Conservation (phyloP, 768 basidiomycete genomes). For the Macrolepiota fuliginosa region DNA sequence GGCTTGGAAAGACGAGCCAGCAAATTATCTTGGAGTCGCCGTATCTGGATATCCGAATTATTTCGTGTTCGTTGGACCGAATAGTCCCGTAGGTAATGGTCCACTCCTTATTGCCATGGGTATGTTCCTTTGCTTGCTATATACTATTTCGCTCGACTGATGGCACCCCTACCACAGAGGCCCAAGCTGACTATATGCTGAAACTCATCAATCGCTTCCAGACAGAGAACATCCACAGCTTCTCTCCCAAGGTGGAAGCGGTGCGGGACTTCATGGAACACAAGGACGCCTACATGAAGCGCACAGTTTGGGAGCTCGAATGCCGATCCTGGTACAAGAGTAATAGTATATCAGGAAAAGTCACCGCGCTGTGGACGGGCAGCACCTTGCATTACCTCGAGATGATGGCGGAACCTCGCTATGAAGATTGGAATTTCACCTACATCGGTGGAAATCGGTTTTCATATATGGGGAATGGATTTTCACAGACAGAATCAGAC, state of each 20-base stretch:
- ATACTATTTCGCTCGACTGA: neutral
- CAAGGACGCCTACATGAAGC: conserved; percentile 32
- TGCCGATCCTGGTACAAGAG: conserved; percentile 36
- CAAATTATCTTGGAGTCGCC: conserved; percentile 28
- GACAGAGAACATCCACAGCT: conserved; percentile 34
- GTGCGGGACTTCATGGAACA: conserved; percentile 29
- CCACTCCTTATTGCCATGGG: conserved; percentile 30
- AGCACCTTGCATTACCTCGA: conserved; percentile 36
- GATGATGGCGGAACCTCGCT: conserved; percentile 28
- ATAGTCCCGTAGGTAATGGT: conserved; percentile 33
- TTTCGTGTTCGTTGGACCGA: conserved; percentile 30
- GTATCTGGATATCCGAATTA: conserved; percentile 33
- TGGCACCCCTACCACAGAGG: conserved; percentile 21
- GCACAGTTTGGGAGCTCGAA: conserved; percentile 28
- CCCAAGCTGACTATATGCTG: conserved; percentile 31
- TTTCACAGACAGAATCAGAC: conserved; percentile 31
- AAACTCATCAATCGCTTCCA: conserved; percentile 32
- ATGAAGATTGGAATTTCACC: conserved; percentile 33
- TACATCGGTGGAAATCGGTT: conserved; percentile 31
- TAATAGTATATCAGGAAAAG: conserved; percentile 20
- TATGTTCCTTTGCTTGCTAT: conserved; percentile 10
- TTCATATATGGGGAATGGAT: conserved; percentile 32
- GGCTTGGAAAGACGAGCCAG: conserved; percentile 29
- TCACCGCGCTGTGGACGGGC: conserved; percentile 33
- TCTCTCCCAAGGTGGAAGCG: conserved; percentile 32